Evolutionary conservation across 163 green algal genomes (phyloP), one percentile per base, ranked within the genome.

Genomic region (Coccomyxa subellipsoidea): DNA sequence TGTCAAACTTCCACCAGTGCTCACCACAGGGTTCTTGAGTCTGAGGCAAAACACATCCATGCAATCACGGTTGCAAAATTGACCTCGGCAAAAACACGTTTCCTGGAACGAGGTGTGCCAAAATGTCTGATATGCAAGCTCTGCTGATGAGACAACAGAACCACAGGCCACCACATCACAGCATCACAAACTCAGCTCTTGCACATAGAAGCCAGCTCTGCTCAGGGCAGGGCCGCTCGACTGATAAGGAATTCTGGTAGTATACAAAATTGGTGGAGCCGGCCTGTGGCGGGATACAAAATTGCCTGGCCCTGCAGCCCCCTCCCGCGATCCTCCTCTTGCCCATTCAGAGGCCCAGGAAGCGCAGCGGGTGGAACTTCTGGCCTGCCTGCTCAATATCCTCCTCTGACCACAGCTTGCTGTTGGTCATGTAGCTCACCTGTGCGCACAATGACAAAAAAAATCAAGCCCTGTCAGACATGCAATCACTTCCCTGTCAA

Each of bases 371-470:
- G 10, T 32, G 29, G n/a, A 73, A 73, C 66, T 73, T 73, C 66
- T 73, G 66, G 18, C 29, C 8, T 32, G 29, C 66, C 27, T 73
- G 66, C 66, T 73, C 66, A 73, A 23, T 23, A 32, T 77, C 71
- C n/a, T 77, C 71, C 31, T 77, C 71, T 47, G 71, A 39, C 34
- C 71, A 40, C 71, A 77, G 71, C 71, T 77, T 77, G 71, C 23
- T 40, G 35, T 77, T 77, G 71, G 71, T 77, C 71, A 77, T 77
- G 34, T 40, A 77, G 71, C 71, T 77, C 27, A 77, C 71, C 71
- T 77, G 18, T 31, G 7, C 1, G 12, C 0, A 47, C 71, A 77
- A 75, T 3, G n/a, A 37, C 31, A 35, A 2, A 0, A 75, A 75
- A 4, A 21, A 1, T 9, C 3, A 35, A 25, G 3, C 47, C 23